phyloP scores from a whole-genome alignment of 116 monocot genomes.

The Zostera marina region DNA sequence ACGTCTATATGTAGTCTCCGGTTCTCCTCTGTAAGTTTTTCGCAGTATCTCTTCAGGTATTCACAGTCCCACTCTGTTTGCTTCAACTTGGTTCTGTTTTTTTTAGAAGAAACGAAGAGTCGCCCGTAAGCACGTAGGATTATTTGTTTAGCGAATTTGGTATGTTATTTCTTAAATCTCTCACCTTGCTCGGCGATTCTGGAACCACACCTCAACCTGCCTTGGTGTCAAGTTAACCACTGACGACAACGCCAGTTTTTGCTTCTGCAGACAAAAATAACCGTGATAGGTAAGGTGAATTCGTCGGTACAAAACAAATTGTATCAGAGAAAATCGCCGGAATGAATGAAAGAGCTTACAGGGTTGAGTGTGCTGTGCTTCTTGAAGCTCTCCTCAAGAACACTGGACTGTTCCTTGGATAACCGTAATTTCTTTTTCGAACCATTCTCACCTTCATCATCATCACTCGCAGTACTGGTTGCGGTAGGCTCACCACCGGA shows the following conservation, averaged over 20 bases:
- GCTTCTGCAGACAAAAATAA: slow-evolving; percentile 1
- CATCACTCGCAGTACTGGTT: slow-evolving; percentile 14
- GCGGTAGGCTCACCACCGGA: background rate
- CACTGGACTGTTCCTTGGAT: slow-evolving; percentile 44
- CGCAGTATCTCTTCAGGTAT: slow-evolving; percentile 47
- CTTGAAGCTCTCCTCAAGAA: slow-evolving; percentile 59
- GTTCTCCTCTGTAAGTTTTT: slow-evolving; percentile 49
- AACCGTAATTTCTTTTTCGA: slow-evolving; percentile 50
- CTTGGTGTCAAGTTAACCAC: slow-evolving; percentile 19
- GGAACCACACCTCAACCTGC: slow-evolving; percentile 68
- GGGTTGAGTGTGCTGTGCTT: slow-evolving; percentile 56
- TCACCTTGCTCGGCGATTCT: slow-evolving; percentile 51
- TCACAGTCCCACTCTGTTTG: slow-evolving; percentile 64
- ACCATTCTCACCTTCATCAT: slow-evolving; percentile 34
- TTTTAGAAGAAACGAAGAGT: background rate
- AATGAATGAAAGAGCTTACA: slow-evolving; percentile 1
- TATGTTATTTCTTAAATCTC: background rate
- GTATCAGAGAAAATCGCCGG: background rate
- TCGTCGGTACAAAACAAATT: background rate
- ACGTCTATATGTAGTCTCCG: slow-evolving; percentile 40
- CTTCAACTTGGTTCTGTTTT: slow-evolving; percentile 49
- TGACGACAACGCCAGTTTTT: slow-evolving; percentile 1
- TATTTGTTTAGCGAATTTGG: background rate
- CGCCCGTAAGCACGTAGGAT: too few species aligned
- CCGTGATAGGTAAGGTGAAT: background rate